Base-by-base conservation (phyloP, 352 stramenopile genomes). In the Globisporangium lucens region DNA sequence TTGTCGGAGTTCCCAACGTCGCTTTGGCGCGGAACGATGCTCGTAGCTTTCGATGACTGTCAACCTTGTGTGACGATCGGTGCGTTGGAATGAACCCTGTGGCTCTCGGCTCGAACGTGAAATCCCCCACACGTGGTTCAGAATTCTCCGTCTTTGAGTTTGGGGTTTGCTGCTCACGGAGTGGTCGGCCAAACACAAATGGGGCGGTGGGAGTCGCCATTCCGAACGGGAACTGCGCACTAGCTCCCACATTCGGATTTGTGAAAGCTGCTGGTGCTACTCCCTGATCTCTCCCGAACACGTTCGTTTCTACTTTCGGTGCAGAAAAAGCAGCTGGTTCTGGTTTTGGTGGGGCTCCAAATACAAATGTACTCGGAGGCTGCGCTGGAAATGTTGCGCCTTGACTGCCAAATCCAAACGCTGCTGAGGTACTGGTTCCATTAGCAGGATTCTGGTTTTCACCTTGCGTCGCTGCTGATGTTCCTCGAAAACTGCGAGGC, bases 1-100 rank as follows among this genome's bases (percentile, higher is more conserved):
- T 59, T 2, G 74, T 71, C 49, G 74, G 67, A 17, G 33, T 73
- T 75, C 47, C 60, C 65, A 36, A 61, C 38, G 53, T 68, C 62
- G 61, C 73, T 79, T 61, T 79, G 73, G 4, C 72, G 60, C 29
- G 74, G 69, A 59, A 86, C 77, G 67, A 83, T 4, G 56, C 38
- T 30, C 65, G 65, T 20, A 69, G 55, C 56, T 64, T 69, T 17
- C 65, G 56, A 8, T 69, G 58, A 35, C 65, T 65, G n/a, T 63
- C 64, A 20, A 30, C 35, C 33, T 69, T 69, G 46, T 8, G 20
- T 24, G 56, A 17, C 7, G 43, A 52, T 24, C 57, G 43, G 2
- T 55, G 43, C 17, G n/a, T 35, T 3, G 63, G 29, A 30, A 43
- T 33, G 53, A 67, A 61, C 2, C 47, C 65, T 46, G 56, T 38